Evolutionary conservation across 2,329 filamentous ascomycete species (phyloP).

Genomic region (Fusarium avenaceum): DNA sequence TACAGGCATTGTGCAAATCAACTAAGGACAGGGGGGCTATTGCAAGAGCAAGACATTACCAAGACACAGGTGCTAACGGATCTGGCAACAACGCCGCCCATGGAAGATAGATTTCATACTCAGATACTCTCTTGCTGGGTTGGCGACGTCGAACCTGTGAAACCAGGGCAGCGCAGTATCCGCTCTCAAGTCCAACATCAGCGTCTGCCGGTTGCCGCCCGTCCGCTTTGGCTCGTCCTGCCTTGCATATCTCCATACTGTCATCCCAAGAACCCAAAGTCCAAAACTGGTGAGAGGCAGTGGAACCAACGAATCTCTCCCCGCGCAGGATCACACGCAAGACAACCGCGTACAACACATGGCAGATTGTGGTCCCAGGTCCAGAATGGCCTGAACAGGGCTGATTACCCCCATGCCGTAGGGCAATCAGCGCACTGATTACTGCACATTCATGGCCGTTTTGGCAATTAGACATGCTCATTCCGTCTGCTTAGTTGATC

Average conservation of each 20-base stretch:
- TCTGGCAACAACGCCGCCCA: constrained; percentile 36
- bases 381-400: constrained; percentile 31
- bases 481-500: constrained; percentile 26
- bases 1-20: constrained; percentile 33
- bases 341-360: constrained; percentile 37
- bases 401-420: constrained; percentile 26
- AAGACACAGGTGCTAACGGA: constrained; percentile 23
- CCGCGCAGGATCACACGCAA: constrained; percentile 39
- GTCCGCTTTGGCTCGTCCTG: constrained; percentile 12
- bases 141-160: constrained; percentile 31
- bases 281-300: constrained; percentile 22
- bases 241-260: constrained; percentile 30
- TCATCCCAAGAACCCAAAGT: constrained; percentile 15
- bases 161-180: constrained; percentile 7
- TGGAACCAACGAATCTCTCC: constrained; percentile 40
- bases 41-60: constrained; percentile 12
- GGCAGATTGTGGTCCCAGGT: constrained; percentile 19
- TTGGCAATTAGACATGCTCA: constrained; percentile 15
- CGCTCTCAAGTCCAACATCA: constrained; percentile 21
- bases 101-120: constrained; percentile 10
- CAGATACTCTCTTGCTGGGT: constrained; percentile 11
- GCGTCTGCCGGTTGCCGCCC: constrained; percentile 29
- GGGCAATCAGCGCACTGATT: constrained; percentile 21
- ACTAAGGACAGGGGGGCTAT: constrained; percentile 32
- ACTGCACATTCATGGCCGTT: constrained; percentile 24